phyloP scores from a whole-genome alignment of 164 flowering plant genomes.

The Liquidambar formosana region DNA sequence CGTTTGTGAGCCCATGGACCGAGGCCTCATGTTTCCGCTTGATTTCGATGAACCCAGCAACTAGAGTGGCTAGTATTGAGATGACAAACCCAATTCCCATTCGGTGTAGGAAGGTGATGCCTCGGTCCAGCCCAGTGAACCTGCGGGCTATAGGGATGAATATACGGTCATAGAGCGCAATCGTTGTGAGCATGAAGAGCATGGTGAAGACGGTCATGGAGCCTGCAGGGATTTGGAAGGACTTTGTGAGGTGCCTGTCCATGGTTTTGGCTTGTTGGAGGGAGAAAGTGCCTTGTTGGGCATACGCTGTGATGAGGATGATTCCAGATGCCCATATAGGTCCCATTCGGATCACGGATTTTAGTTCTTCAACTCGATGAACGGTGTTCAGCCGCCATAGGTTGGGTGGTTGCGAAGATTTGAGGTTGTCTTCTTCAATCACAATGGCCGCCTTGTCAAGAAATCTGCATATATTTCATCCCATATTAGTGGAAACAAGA shows the following conservation, averaged over 20 bases:
- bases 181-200: slow-evolving; percentile 58
- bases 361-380: slow-evolving; percentile 82
- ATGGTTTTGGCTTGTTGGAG: slow-evolving; percentile 76
- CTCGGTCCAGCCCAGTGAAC: slow-evolving; percentile 73
- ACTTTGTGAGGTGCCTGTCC: slow-evolving; percentile 57
- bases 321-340: slow-evolving; percentile 91
- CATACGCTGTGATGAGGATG: slow-evolving; percentile 64
- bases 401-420: slow-evolving; percentile 37
- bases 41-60: slow-evolving; percentile 67
- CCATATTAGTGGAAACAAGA: background rate
- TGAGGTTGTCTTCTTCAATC: slow-evolving; percentile 45
- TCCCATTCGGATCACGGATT: slow-evolving; percentile 70
- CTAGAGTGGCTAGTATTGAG: slow-evolving; percentile 59
- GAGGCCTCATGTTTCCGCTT: slow-evolving; percentile 55
- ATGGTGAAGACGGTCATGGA: slow-evolving; percentile 78
- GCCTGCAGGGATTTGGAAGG: slow-evolving; percentile 76
- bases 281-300: slow-evolving; percentile 77
- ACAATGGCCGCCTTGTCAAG: slow-evolving; percentile 80
- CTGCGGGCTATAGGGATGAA: slow-evolving; percentile 50
- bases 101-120: slow-evolving; percentile 68
- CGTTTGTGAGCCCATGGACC: slow-evolving; percentile 35
- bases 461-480: slow-evolving; percentile 36
- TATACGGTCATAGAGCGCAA: slow-evolving; percentile 65
- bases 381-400: slow-evolving; percentile 72
- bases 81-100: slow-evolving; percentile 77